Conservation (phyloP, 768 basidiomycete genomes). For the Suillus subaureus region DNA sequence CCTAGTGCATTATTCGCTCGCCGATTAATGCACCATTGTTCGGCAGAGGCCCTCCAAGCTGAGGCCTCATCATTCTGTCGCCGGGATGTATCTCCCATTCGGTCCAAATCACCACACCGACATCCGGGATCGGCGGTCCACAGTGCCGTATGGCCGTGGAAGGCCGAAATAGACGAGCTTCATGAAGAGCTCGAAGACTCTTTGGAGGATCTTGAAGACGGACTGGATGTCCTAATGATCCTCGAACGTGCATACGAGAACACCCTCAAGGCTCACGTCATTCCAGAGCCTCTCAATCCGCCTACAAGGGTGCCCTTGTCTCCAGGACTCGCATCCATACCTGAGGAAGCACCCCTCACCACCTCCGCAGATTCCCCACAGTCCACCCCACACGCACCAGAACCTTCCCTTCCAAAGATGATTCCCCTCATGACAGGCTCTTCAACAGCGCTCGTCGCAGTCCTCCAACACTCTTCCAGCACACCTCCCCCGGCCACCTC, state of each 20-base stretch:
- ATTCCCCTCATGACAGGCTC: slow-evolving; percentile 59
- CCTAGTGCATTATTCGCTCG: slow-evolving; percentile 67
- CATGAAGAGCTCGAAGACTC: slow-evolving; percentile 43
- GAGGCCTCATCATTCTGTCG: slow-evolving; percentile 14
- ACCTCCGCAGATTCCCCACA: slow-evolving; percentile 3
- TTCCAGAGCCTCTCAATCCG: slow-evolving; percentile 30
- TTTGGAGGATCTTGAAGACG: slow-evolving; percentile 69
- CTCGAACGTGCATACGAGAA: slow-evolving; percentile 71
- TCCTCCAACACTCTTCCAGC: slow-evolving; percentile 49
- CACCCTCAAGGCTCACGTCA: slow-evolving; percentile 63
- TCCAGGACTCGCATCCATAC: slow-evolving; percentile 23
- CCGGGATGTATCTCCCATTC: slow-evolving; percentile 39
- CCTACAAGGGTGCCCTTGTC: slow-evolving; percentile 8
- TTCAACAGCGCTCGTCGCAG: slow-evolving; percentile 68
- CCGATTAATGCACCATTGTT: slow-evolving; percentile 85
- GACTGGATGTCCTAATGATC: slow-evolving; percentile 67
- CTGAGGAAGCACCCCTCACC: slow-evolving; percentile 20
- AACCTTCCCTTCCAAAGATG: slow-evolving; percentile 22
- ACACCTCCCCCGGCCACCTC: slow-evolving; percentile 17
- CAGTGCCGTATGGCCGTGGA: slow-evolving; percentile 33
- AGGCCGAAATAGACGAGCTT: slow-evolving; percentile 42
- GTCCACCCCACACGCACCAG: slow-evolving; percentile 16
- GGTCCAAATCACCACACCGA: slow-evolving; percentile 46
- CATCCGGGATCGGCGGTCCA: slow-evolving; percentile 29
- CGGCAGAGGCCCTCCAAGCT: slow-evolving; percentile 48